Evolutionary conservation across 1,284 basidiomycete species (phyloP).

Genomic region (Entoloma clypeatum): DNA sequence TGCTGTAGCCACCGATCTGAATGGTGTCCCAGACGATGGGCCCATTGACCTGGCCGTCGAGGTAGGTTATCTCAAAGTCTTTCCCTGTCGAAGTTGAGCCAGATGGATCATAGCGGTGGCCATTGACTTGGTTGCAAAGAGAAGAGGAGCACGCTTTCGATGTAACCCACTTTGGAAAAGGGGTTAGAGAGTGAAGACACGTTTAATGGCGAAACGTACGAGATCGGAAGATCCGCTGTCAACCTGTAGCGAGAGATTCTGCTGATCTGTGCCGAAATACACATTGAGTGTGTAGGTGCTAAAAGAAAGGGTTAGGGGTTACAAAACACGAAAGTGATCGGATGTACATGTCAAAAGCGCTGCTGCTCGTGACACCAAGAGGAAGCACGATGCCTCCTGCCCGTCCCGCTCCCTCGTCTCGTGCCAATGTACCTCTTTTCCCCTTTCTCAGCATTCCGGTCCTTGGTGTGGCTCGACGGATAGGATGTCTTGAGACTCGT

Average conservation of each 20-base stretch:
- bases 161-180: conserved; percentile 54
- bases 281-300: conserved; percentile 63
- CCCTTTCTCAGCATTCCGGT: background rate
- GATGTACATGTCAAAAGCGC: conserved; percentile 1
- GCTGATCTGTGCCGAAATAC: conserved; percentile 41
- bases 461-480: no score
- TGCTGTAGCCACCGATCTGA: conserved; percentile 51
- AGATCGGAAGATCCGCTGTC: conserved; percentile 77
- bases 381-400: conserved; percentile 5
- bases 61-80: conserved; percentile 50
- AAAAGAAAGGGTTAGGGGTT: background rate
- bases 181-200: background rate
- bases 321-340: background rate
- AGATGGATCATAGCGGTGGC: conserved; percentile 50
- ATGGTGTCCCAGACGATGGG: conserved; percentile 66
- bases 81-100: conserved; percentile 37
- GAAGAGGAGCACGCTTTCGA: conserved; percentile 50
- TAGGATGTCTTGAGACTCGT: no score
- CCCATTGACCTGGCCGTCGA: conserved; percentile 53
- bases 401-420: conserved; percentile 2
- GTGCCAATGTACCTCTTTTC: background rate
- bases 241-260: conserved; percentile 58
- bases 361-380: background rate
- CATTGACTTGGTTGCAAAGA: conserved; percentile 40
- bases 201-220: conserved; percentile 35